Conservation (phyloP, 2,329 filamentous ascomycete genomes). For the Sporothrix brasiliensis region DNA sequence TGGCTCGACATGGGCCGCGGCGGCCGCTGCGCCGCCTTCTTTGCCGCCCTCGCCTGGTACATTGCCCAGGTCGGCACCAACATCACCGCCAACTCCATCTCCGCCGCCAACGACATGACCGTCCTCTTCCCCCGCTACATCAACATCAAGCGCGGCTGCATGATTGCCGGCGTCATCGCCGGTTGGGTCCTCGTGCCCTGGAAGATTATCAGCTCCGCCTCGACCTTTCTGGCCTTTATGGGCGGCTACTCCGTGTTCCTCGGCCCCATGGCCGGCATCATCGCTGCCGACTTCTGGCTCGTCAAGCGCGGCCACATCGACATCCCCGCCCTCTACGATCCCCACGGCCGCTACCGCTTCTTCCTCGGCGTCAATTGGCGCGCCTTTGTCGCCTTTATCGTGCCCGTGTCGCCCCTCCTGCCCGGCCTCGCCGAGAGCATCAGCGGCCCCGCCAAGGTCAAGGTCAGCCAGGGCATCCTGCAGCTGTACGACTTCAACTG, state of each 20-base stretch:
- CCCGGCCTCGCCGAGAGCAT: constrained; percentile 41
- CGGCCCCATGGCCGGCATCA: constrained; percentile 48
- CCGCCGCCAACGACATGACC: constrained; percentile 58
- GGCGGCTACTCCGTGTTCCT: constrained; percentile 56
- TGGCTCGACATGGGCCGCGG: constrained; percentile 51
- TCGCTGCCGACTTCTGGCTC: constrained; percentile 48
- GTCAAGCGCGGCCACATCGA: constrained; percentile 46
- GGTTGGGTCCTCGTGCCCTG: constrained; percentile 65
- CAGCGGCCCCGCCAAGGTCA: constrained; percentile 32
- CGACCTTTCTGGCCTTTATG: constrained; percentile 66
- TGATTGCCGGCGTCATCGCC: constrained; percentile 58
- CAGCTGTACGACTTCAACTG: constrained; percentile 68
- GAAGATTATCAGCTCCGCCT: constrained; percentile 65
- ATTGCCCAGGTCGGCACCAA: constrained; percentile 61
- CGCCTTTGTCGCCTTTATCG: constrained; percentile 37
- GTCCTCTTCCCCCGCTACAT: constrained; percentile 57
- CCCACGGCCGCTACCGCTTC: constrained; percentile 48
- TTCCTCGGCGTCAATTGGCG: constrained; percentile 38
- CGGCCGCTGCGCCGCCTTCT: constrained; percentile 48
- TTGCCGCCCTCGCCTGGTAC: constrained; percentile 57
- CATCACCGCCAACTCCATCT: constrained; percentile 59
- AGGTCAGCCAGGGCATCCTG: constrained; percentile 48
- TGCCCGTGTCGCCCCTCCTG: constrained; percentile 41
- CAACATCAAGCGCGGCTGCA: constrained; percentile 61
- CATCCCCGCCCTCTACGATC: constrained; percentile 49